Conservation (phyloP, 2,329 filamentous ascomycete species). For the Verticillium nonalfalfae region DNA sequence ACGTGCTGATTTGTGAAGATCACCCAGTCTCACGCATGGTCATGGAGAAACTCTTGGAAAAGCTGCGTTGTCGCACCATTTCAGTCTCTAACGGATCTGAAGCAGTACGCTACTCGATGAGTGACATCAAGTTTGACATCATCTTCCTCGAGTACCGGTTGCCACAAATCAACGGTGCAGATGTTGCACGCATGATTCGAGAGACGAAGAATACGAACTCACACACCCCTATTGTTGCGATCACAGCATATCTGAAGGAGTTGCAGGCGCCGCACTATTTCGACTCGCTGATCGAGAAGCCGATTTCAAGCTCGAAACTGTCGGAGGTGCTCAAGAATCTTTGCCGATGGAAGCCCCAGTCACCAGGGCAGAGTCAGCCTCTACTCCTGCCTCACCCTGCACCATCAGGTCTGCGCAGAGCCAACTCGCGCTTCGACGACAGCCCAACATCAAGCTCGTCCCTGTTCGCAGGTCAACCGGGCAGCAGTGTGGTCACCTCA, state of each 20-base stretch:
- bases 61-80: slow-evolving; percentile 89
- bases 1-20: slow-evolving; percentile 95
- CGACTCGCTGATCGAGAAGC: slow-evolving; percentile 92
- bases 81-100: slow-evolving; percentile 86
- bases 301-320: slow-evolving; percentile 85
- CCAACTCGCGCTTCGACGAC: slow-evolving; percentile 61
- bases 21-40: slow-evolving; percentile 95
- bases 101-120: slow-evolving; percentile 87
- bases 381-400: slow-evolving; percentile 50
- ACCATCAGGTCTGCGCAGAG: slow-evolving; percentile 59
- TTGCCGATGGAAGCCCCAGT: slow-evolving; percentile 87
- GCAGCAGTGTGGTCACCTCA: slow-evolving; percentile 70
- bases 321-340: slow-evolving; percentile 81
- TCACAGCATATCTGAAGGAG: slow-evolving; percentile 97
- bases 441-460: slow-evolving; percentile 80
- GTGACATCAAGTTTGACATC: slow-evolving; percentile 97
- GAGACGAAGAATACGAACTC: slow-evolving; percentile 95
- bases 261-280: slow-evolving; percentile 93
- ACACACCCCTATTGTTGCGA: slow-evolving; percentile 89
- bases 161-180: slow-evolving; percentile 88
- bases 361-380: slow-evolving; percentile 33
- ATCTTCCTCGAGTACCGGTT: slow-evolving; percentile 98
- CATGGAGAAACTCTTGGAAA: slow-evolving; percentile 98
- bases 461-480: slow-evolving; percentile 60
- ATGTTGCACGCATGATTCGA: slow-evolving; percentile 95